phyloP scores from a whole-genome alignment of 768 basidiomycete genomes.

The Trametes villosa region DNA sequence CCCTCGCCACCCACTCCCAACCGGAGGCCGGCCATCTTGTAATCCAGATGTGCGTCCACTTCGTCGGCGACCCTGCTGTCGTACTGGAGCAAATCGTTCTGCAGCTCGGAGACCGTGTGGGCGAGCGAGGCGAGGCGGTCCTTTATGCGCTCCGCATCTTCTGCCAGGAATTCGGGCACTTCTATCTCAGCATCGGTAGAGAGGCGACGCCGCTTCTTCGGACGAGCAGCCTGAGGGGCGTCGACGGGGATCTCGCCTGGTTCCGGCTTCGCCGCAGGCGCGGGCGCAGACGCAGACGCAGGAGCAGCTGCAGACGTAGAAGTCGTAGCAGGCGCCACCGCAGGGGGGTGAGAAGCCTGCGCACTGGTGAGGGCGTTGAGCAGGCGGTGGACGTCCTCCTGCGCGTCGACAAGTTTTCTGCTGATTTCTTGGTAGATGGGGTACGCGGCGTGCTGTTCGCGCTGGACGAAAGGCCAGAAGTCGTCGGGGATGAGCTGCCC shows the following conservation, averaged over 20 bases:
- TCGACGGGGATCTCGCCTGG: background rate
- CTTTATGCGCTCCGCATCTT: constrained; percentile 33
- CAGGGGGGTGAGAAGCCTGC: background rate
- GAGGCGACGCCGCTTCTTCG: constrained; percentile 24
- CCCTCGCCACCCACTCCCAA: background rate
- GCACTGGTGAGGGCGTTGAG: background rate
- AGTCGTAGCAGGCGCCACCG: background rate
- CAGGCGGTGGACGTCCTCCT: constrained; percentile 15
- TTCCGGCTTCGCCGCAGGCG: background rate
- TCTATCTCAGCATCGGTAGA: constrained; percentile 8
- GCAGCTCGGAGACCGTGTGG: constrained; percentile 36
- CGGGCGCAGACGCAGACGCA: background rate
- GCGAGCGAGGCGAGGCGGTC: constrained; percentile 37
- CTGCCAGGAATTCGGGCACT: constrained; percentile 14
- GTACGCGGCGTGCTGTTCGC: constrained; percentile 13
- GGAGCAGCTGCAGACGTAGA: background rate
- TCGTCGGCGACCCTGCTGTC: constrained; percentile 36
- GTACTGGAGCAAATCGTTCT: constrained; percentile 43
- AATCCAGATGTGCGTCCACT: constrained; percentile 28
- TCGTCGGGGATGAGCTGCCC: constrained; percentile 38
- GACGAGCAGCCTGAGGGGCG: background rate
- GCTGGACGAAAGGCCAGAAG: constrained; percentile 44
- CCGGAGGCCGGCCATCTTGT: background rate
- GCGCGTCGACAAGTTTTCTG: constrained; percentile 20
- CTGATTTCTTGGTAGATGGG: constrained; percentile 39